Evolutionary conservation across 2,329 filamentous ascomycete species (phyloP), one percentile per base, ranked within the genome.

Genomic region (Pseudocercospora fuligena): DNA sequence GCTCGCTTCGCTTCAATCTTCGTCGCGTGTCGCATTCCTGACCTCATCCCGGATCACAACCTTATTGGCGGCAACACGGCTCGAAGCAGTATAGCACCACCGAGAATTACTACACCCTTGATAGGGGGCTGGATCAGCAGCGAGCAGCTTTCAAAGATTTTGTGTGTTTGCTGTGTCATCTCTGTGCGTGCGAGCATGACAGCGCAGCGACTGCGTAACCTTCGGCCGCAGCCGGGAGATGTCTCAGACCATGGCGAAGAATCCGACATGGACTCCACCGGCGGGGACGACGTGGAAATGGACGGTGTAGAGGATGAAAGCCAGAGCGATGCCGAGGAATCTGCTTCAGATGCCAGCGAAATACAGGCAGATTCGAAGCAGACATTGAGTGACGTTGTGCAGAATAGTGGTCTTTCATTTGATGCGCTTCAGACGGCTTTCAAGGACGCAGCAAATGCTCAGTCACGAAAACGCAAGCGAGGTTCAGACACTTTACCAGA

Each of bases 381-480:
- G 64, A 66, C 33, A 19, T 64, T 65, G 78, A 77, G 78, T 23
- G 73, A 69, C 12, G 73, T 79, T 14, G 78, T 77, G 21, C 77
- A 81, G 36, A 79, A 89, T 65, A 84, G 82, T 73, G 84, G 83
- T 67, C 88, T 97, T 70, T 95, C 93, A 25, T 97, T 98, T 75
- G 94, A 93, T 69, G 92, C 92, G n/a, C 84, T 43, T 19, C 40
- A 43, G 40, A 43, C 40, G 5, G 40, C 40, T 19, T 43, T 97
- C 47, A 92, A 92, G 70, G 92, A 92, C 83, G 94, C 93, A 1
- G 92, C 97, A 81, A 89, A 89, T 46, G 86, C 88, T 0, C 80
- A 97, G 33, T 70, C 66, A 47, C 73, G 77, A 69, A 82, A 81
- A 77, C 80, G 78, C 61, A 84, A 83, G 71, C 77, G 81, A 57